Base-by-base conservation (phyloP, 1,139 yeast genomes). In the Geotrichum cucujoidarum region DNA sequence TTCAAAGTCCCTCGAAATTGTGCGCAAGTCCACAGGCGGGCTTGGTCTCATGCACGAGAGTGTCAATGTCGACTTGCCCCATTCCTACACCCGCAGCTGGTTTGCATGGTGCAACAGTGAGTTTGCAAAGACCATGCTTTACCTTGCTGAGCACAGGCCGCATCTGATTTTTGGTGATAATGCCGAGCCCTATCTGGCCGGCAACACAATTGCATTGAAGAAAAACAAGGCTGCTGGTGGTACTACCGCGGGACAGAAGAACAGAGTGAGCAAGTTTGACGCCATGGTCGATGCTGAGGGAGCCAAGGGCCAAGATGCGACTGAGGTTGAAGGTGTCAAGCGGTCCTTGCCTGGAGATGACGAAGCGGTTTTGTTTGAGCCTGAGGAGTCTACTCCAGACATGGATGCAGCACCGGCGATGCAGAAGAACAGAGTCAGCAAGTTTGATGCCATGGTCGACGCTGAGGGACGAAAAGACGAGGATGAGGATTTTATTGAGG, bases 101-200 rank as follows among this genome's bases (percentile, higher is more conserved):
- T 89, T 89, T 68, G 85, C 95, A 2, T 89, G 96, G 96, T 87
- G 95, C 58, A 89, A 88, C 62, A 81, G 95, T 0, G 95, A 88
- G 64, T 87, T 88, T 66, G 95, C 92, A 10, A 85, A 83, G 63
- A 83, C 95, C 0, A 81, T 88, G 8, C 63, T 88, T 44, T 81
- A 87, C 60, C 69, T 88, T 55, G 92, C 95, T 0, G 69, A 74
- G 49, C 69, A 85, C 40, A 86, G 83, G 60, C 95, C 95, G 0
- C 78, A 84, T 60, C 68, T 87, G 56, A 75, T 87, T 14, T 82
- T 84, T 61, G 77, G 75, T 30, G 22, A 47, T n/a, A 41, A 37
- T 14, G 43, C 43, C 17, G 32, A 24, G 25, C 37, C 45, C 10
- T 47, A 47, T 38, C 20, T 47, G 22, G 38, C 46, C 13, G 33